Evolutionary conservation across 2,329 filamentous ascomycete genomes (phyloP), one percentile per base, ranked within the genome.

Genomic region (Cercospora janseana): DNA sequence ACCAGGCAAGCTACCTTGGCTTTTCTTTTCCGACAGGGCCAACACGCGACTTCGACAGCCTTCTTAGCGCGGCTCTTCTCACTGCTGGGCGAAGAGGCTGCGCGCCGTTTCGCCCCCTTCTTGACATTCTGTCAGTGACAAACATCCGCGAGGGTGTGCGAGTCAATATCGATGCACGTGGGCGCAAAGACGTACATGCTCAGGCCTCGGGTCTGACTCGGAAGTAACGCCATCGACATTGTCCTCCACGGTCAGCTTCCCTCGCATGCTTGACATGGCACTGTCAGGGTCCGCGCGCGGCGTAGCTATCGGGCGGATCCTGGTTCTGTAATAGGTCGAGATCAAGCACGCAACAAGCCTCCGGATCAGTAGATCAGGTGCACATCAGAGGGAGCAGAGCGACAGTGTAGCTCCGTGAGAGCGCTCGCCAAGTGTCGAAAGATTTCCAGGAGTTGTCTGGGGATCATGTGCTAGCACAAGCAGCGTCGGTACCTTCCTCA

Each of bases 21-120:
- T 20, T 59, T 59, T 10, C 55, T 41, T 34, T 42, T 56, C n/a
- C 57, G 52, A 51, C 57, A 59, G 9, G 55, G 46, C 57, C 57
- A 59, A 44, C 57, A 59, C 16, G 57, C 57, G 26, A 59, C 57
- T 27, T 59, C 55, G 12, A 57, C 49, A 12, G 54, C 50, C 34
- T 55, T 59, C 49, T 53, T 57, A 13, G 23, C 6, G 15, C 32
- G 18, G 13, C 31, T 26, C 20, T 15, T 18, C 10, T 47, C 44
- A 24, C 32, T 47, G 23, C 44, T 29, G 15, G 44, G 20, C 16
- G 44, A 44, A 18, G 41, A 47, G 18, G 31, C 26, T 29, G 44
- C 44, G 23, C 34, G 21, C 21, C 15, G 34, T 31, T 47, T 47
- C 16, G 24, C n/a, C 8, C 27, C 24, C 8, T n/a, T 34, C 23